These are phyloP conservation scores for Coprinopsis marcescibilis DNA, from an alignment of 768 basidiomycete species.

Conservation along the genomic window DNA sequence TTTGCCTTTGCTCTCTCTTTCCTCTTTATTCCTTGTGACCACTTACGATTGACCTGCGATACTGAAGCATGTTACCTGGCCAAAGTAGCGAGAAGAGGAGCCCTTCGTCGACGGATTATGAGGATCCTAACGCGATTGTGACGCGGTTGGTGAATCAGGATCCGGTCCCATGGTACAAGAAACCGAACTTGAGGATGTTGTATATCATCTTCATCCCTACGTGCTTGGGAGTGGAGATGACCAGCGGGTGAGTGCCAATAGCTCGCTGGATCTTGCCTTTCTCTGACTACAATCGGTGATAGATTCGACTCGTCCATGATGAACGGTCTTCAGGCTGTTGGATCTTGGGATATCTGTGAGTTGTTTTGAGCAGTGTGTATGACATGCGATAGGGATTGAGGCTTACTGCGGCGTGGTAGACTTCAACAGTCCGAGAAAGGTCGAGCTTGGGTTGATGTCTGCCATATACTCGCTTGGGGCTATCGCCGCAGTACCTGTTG, in stretches of 20 bases:
- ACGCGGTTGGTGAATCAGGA: conserved; percentile 43
- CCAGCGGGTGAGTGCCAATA: conserved; percentile 39
- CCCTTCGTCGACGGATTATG: not conserved
- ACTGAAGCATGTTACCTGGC: too few species aligned
- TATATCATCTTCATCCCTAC: conserved; percentile 57
- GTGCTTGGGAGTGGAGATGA: conserved; percentile 59
- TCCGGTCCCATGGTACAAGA: conserved; percentile 54
- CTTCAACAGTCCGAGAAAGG: conserved; percentile 48
- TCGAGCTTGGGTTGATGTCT: conserved; percentile 50
- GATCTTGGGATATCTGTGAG: conserved; percentile 51
- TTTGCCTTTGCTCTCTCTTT: not conserved
- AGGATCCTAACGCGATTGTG: conserved; percentile 27
- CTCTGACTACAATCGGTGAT: not conserved
- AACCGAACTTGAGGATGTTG: conserved; percentile 49
- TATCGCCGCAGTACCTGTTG: conserved; percentile 46
- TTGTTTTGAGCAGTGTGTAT: not conserved
- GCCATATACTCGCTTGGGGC: conserved; percentile 59
- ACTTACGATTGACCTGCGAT: not conserved
- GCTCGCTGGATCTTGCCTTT: not conserved
- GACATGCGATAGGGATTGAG: not conserved
- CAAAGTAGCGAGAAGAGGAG: conserved; percentile 1
- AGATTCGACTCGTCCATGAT: conserved; percentile 61
- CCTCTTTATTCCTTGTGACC: not conserved
- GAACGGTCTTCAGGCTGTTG: conserved; percentile 55
- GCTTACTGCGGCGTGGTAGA: conserved; percentile 25